phyloP scores from a whole-genome alignment of 2,329 filamentous ascomycete species.

The Paecilomyces sp. region DNA sequence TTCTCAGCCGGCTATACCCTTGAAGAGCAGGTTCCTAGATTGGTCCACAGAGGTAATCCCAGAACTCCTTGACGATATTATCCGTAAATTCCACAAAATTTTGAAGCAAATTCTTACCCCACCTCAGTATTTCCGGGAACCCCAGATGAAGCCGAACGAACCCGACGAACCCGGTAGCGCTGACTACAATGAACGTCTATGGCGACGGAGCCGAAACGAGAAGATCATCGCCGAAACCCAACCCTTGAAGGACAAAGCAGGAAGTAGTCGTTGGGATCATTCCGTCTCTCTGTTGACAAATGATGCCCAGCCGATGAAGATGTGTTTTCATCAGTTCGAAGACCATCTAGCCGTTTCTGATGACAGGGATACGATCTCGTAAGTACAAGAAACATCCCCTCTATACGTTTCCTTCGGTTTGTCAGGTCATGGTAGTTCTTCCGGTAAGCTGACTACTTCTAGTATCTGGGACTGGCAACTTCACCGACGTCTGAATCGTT shows the following conservation, averaged over 20 bases:
- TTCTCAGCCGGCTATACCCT: constrained; percentile 58
- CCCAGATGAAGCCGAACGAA: constrained; percentile 95
- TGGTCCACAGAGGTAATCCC: constrained; percentile 73
- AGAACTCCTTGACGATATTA: constrained; percentile 10
- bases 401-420: not conserved
- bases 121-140: constrained; percentile 79
- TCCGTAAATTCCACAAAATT: constrained; percentile 4
- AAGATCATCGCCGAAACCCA: constrained; percentile 87
- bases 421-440: not conserved
- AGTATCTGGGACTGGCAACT: constrained; percentile 89
- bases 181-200: constrained; percentile 91
- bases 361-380: constrained; percentile 77
- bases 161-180: constrained; percentile 93
- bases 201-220: constrained; percentile 89
- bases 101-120: constrained; percentile 20
- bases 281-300: constrained; percentile 81
- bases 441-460: not conserved
- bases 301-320: constrained; percentile 77
- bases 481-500: constrained; percentile 66
- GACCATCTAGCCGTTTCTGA: constrained; percentile 91
- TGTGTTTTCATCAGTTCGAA: constrained; percentile 97
- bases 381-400: constrained; percentile 14
- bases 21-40: constrained; percentile 78
- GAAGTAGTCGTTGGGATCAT: constrained; percentile 79
- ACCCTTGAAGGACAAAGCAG: constrained; percentile 82